Evolutionary conservation across 2,329 filamentous ascomycete species (phyloP), one percentile per base, ranked within the genome.

Genomic region (Phaeophleospora eucalypticola): DNA sequence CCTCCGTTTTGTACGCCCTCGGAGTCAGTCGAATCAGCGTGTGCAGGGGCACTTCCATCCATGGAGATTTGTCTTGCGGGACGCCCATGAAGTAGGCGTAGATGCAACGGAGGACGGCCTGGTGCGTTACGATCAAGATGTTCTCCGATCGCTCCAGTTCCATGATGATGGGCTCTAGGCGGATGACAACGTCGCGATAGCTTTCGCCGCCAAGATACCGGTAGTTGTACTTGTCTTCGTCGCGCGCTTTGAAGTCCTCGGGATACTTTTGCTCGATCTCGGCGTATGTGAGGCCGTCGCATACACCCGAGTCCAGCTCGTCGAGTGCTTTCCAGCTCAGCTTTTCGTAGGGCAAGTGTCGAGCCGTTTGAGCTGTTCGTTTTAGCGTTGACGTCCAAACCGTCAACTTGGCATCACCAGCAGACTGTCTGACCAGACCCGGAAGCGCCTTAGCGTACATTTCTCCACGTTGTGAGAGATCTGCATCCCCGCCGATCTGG

Each of bases 191-290:
- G 63, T 98, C 93, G 46, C 91, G 87, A 68, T 98, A 87, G 51
- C 87, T 94, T 72, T 98, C 93, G 44, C 93, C 93, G 53, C 93
- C 93, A 4, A 93, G 85, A 71, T 98, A 98, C 47, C 93, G 89
- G 72, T 98, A 98, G 74, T 98, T 97, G 80, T 97, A 97, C 71
- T 98, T 98, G 76, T 98, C 93, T 58, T 95, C 89, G 68, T 98
- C 93, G 53, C 93, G 88, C 27, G 91, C 89, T 41, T 83, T 82
- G 71, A 98, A 98, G 71, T 98, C 93, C 58, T 96, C 90, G 0
- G 93, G 93, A 65, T 88, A 97, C 45, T 80, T 74, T 61, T 94
- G 82, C 62, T 93, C 89, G 65, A 98, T 97, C 65, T 98, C 86
- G 62, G 89, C 87, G 67, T 96, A 96, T 1, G 93, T 98, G 67